These are phyloP conservation scores for Heterobasidion parviporum DNA, from an alignment of 1,284 basidiomycete genomes.

Conservation along the genomic window DNA sequence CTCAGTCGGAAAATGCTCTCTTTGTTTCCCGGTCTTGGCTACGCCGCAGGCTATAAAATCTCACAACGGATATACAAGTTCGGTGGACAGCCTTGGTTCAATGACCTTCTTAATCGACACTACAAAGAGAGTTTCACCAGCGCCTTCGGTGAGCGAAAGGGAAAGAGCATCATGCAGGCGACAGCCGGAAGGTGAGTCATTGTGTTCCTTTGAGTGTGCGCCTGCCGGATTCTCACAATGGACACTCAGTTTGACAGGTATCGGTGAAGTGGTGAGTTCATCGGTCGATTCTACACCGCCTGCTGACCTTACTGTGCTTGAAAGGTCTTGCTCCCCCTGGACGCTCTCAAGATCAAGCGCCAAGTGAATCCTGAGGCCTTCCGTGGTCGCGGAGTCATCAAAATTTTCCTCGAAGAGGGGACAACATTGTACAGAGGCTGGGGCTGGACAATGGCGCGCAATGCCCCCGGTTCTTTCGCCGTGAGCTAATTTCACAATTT, in stretches of 20 bases:
- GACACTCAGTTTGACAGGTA: conserved; percentile 73
- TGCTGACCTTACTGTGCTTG: background rate
- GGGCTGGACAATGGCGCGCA: conserved; percentile 98
- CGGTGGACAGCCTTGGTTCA: conserved; percentile 97
- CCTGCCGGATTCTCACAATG: background rate
- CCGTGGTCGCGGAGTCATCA: conserved; percentile 84
- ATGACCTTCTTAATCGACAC: conserved; percentile 80
- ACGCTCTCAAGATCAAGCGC: conserved; percentile 97
- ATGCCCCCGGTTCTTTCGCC: conserved; percentile 94
- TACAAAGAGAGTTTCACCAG: conserved; percentile 75
- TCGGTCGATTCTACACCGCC: conserved; percentile 19
- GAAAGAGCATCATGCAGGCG: conserved; percentile 95
- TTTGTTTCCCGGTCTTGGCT: conserved; percentile 95
- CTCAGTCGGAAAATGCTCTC: conserved; percentile 74
- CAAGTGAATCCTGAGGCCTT: conserved; percentile 97
- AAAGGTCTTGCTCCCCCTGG: conserved; percentile 85
- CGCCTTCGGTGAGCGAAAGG: conserved; percentile 90
- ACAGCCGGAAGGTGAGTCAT: conserved; percentile 76
- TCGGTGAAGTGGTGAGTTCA: conserved; percentile 84
- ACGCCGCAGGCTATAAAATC: conserved; percentile 97
- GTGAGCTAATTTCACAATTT: conserved; percentile 35
- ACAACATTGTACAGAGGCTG: conserved; percentile 91
- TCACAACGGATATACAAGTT: conserved; percentile 96
- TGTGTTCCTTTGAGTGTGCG: background rate
- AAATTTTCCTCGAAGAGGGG: conserved; percentile 91